Evolutionary conservation across 2,329 filamentous ascomycete genomes (phyloP), one percentile per base, ranked within the genome.

Genomic region (Teratosphaeria viscida): DNA sequence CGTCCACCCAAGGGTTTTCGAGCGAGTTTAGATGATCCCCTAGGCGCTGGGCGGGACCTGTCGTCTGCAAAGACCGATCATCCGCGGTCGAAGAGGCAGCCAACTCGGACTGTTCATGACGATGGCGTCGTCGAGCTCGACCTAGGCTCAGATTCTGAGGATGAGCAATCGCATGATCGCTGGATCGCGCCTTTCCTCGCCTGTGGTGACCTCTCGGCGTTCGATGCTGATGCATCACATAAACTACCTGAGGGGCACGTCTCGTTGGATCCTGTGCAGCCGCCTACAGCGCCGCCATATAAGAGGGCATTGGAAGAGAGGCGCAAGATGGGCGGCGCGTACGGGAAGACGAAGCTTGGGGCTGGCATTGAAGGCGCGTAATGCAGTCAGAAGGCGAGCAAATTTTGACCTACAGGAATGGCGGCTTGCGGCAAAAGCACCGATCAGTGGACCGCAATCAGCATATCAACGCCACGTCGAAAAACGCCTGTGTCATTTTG

Each of bases 111-210:
- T 27, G 66, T 76, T 2, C 70, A 76, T 47, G 73, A 75, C 10
- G 79, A 82, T 57, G 80, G 78, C 0, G 71, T 78, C 11, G 73
- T 75, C 0, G 80, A 81, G 56, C 61, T 81, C 2, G 74, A 78
- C 32, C 65, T 79, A 3, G 76, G 75, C 65, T 81, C 64, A 65
- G 78, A 75, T 73, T 57, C 60, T n/a, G 57, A 59, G 23, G 82
- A 72, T 67, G 80, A 72, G 68, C 78, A 72, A 69, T 68, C 69
- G 1, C 79, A 84, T 61, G 74, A 79, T 34, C 79, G 87, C 56
- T 97, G 92, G 91, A 92, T 97, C 66, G 91, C 92, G 3, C 91
- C 92, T 0, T 99, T 99, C 72, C 83, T 99, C 68, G 92, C 94
- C n/a, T 99, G 94, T 72, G 94, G 94, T 54, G 94, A 99, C 75